These are phyloP conservation scores for Neoascochyta sp. DNA, from an alignment of 2,329 filamentous ascomycete genomes.

Conservation along the genomic window DNA sequence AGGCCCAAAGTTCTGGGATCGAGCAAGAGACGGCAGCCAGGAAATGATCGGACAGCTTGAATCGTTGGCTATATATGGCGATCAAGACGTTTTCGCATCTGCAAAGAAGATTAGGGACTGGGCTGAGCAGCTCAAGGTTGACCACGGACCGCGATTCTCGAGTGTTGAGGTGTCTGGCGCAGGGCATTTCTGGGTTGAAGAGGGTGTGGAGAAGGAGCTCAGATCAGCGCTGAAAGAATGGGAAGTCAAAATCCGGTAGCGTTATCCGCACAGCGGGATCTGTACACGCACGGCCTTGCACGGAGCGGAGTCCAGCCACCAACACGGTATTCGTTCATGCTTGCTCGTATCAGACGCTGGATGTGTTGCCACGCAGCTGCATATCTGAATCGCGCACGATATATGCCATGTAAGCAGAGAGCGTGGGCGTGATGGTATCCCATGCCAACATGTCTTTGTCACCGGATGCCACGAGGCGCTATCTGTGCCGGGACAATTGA, in stretches of 20 bases:
- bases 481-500: no score
- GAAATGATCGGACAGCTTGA: conserved; percentile 23
- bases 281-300: no score
- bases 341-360: no score
- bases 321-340: no score
- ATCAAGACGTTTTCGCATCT: conserved; percentile 69
- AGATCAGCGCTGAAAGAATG: conserved; percentile 42
- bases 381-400: no score
- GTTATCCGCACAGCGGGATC: no score
- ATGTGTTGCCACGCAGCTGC: no score
- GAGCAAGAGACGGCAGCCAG: conserved; percentile 6
- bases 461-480: no score
- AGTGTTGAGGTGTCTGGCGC: conserved; percentile 47
- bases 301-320: no score
- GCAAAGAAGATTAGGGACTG: conserved; percentile 63
- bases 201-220: conserved; percentile 39
- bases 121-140: conserved; percentile 52
- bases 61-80: conserved; percentile 71
- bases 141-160: conserved; percentile 31
- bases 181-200: conserved; percentile 51
- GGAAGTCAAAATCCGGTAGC: conserved; percentile 34
- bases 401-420: no score
- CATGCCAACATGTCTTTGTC: no score
- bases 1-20: conserved; percentile 27
- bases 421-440: no score